Percentiles rank a stretch among this genome's conserved stretches.
phyloP scores from a whole-genome alignment of 2,329 filamentous ascomycete species.

The Trichophyton rubrum region DNA sequence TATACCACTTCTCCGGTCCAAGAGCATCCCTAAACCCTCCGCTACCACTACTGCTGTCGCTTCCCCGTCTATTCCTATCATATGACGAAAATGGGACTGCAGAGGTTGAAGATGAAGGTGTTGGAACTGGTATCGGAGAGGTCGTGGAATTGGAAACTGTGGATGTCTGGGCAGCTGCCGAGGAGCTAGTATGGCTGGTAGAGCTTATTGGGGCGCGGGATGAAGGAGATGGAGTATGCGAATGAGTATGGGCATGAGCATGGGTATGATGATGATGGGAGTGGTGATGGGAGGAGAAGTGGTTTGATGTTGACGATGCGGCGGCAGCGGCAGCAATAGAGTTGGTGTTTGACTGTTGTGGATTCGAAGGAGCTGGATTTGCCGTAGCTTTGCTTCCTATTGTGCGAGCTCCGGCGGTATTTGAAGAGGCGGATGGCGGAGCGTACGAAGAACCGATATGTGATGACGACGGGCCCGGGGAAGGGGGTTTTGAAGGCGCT shows the following conservation, averaged over 20 bases:
- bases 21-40: conserved; percentile 37
- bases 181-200: conserved; percentile 10
- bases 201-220: conserved; percentile 13
- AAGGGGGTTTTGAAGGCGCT: conserved; percentile 27
- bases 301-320: conserved; percentile 18
- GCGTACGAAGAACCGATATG: conserved; percentile 27
- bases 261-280: conserved; percentile 23
- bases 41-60: conserved; percentile 36
- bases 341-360: conserved; percentile 28
- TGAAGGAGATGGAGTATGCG: conserved; percentile 23
- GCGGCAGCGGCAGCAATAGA: conserved; percentile 7
- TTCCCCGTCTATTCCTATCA: conserved; percentile 33
- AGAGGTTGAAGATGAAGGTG: conserved; percentile 22
- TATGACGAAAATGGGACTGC: conserved; percentile 12
- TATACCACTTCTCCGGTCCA: conserved; percentile 40
- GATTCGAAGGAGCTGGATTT: conserved; percentile 5
- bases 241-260: conserved; percentile 12
- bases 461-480: conserved; percentile 20
- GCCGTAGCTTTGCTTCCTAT: conserved; percentile 34
- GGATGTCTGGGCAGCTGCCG: conserved; percentile 17
- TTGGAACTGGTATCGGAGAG: conserved; percentile 23
- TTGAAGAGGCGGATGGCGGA: conserved; percentile 22
- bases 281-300: conserved; percentile 22
- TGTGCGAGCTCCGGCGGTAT: conserved; percentile 33
- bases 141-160: conserved; percentile 12